Base-by-base conservation (phyloP, 1,284 basidiomycete genomes). In the Austroboletus novae-zelandiae region DNA sequence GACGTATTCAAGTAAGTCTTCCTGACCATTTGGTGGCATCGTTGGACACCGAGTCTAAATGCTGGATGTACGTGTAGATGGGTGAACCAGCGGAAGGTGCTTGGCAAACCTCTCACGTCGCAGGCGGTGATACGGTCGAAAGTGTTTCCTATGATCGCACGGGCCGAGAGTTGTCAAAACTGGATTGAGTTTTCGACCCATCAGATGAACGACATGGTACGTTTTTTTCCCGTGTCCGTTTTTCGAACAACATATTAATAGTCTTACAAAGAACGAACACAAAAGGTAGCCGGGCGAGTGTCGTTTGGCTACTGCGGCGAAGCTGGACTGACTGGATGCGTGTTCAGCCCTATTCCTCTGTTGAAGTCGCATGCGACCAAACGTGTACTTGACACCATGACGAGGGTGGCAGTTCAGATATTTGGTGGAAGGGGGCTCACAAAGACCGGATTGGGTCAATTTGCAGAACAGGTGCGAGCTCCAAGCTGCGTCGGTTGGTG, bases 91-190 rank as follows among this genome's bases (percentile, higher is more conserved):
- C 80, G 89, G 50, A 85, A 85, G 62, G 90, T 86, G n/a, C 93
- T 94, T 61, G 91, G 90, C 43, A 90, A 89, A 71, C 90, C 91
- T 4, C 77, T 95, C 17, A 82, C 85, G 58, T 80, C 84, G 8
- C 89, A 92, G 67, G 81, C 93, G 25, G 93, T 95, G 89, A 23
- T 23, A 23, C 20, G 20, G 20, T 23, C 20, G 4, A 23, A 23
- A 23, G 20, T 23, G 2, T 3, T 5, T 23, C 4, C 1, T 23
- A 23, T 23, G 20, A 92, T 95, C 53, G 81, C 89, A 20, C 85
- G 91, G 54, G 72, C 74, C 36, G 86, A 89, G 68, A 77, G 79
- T 0, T 73, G 74, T 23, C 84, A 88, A 61, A 73, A 74, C 32
- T 89, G 84, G 84, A 67, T 88, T 9, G 86, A 89, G 68, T 77